Evolutionary conservation across 208 protist species (phyloP).

Genomic region (Eutreptiella sp.): DNA sequence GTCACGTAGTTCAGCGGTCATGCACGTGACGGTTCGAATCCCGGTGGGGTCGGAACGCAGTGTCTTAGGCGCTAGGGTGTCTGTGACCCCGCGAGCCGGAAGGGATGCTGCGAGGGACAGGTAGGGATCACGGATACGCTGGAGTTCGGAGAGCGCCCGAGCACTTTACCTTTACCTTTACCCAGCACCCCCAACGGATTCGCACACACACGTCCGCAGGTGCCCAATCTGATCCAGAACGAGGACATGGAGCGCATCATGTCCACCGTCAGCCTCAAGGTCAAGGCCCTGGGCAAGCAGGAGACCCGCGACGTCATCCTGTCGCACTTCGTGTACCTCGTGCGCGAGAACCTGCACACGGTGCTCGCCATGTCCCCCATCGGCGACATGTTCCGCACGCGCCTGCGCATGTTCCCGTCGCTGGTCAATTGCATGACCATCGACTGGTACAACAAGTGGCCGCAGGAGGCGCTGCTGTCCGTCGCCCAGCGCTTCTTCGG

Average conservation of each 20-base stretch:
- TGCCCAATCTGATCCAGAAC: conserved; percentile 53
- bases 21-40: no score
- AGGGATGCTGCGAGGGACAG: no score
- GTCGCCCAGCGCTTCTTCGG: conserved; percentile 42
- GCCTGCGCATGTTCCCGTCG: conserved; percentile 60
- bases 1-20: no score
- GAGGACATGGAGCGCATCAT: conserved; percentile 58
- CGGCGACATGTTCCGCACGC: conserved; percentile 46
- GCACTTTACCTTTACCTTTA: no score
- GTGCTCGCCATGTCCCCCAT: conserved; percentile 59
- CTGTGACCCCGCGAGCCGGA: no score
- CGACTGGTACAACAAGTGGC: conserved; percentile 65
- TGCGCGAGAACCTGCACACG: conserved; percentile 56
- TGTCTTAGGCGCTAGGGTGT: no score
- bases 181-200: no score
- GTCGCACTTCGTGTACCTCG: conserved; percentile 43
- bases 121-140: no score
- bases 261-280: conserved; percentile 20
- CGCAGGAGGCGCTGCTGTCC: conserved; percentile 44
- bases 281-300: conserved; percentile 30
- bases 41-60: no score
- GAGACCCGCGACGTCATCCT: conserved; percentile 39
- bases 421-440: conserved; percentile 71
- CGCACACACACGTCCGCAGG: no score
- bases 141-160: no score